Percentiles rank a stretch among this genome's conserved stretches.
phyloP scores from a whole-genome alignment of 2,329 filamentous ascomycete species.

The Emmonsiellopsis sp. region DNA sequence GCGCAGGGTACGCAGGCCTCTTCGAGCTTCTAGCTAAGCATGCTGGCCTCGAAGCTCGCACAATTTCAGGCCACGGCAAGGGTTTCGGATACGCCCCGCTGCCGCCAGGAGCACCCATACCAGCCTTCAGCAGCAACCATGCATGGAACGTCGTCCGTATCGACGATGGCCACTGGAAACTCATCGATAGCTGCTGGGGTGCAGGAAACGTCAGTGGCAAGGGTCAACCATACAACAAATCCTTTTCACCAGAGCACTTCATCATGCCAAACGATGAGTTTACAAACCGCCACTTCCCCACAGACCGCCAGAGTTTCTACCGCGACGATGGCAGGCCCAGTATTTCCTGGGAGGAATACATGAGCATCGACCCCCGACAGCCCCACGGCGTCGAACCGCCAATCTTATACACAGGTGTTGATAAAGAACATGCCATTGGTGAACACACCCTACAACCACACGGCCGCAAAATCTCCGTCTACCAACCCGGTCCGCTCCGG shows the following conservation, averaged over 20 bases:
- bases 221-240: conserved; percentile 53
- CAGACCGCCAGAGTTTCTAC: conserved; percentile 56
- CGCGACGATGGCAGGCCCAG: conserved; percentile 57
- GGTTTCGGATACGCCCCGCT: conserved; percentile 64
- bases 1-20: conserved; percentile 79
- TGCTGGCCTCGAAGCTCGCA: conserved; percentile 68
- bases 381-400: conserved; percentile 35
- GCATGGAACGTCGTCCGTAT: conserved; percentile 92
- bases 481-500: conserved; percentile 50
- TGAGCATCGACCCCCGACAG: conserved; percentile 47
- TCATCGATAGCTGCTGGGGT: conserved; percentile 89
- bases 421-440: conserved; percentile 44
- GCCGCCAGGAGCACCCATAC: conserved; percentile 55
- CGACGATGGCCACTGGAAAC: conserved; percentile 80
- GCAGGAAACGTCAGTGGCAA: conserved; percentile 58
- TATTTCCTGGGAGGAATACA: conserved; percentile 74
- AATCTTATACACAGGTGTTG: conserved; percentile 39
- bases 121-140: conserved; percentile 58
- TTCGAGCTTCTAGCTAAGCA: conserved; percentile 70
- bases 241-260: conserved; percentile 57
- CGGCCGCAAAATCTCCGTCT: conserved; percentile 51
- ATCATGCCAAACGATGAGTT: conserved; percentile 68
- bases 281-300: conserved; percentile 69
- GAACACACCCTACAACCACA: conserved; percentile 54
- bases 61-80: conserved; percentile 75